phyloP scores from a whole-genome alignment of 2,329 filamentous ascomycete genomes.

The Aspergillus jensenii region DNA sequence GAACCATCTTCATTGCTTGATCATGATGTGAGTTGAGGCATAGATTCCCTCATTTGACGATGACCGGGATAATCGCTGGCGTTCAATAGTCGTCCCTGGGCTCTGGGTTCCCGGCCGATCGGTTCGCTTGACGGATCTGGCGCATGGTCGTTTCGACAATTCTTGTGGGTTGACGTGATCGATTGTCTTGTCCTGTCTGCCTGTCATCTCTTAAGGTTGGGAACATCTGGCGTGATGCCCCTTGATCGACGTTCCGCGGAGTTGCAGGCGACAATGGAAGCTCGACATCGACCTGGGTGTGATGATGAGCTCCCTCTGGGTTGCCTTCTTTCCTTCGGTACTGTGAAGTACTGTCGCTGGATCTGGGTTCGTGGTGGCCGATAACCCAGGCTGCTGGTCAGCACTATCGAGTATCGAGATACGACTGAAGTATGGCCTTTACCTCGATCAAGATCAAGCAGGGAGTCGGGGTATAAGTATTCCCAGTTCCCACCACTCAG shows the following conservation, averaged over 20 bases:
- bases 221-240: background rate
- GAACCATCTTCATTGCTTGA: background rate
- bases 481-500: too few species aligned
- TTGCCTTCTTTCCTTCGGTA: background rate
- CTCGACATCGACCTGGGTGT: background rate
- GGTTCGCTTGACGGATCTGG: too few species aligned
- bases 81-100: background rate
- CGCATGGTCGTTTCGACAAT: background rate
- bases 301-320: background rate
- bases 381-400: background rate
- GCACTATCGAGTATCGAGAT: too few species aligned
- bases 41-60: background rate
- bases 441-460: too few species aligned
- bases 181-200: background rate
- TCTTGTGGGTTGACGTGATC: background rate
- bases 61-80: background rate
- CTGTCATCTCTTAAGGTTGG: background rate
- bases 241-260: conserved; percentile 18
- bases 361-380: background rate
- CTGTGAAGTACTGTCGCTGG: too few species aligned
- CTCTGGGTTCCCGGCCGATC: background rate
- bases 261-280: background rate
- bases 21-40: background rate
- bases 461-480: too few species aligned
- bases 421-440: too few species aligned